Conservation (phyloP, 768 basidiomycete species). For the Tephrocybe sp. region DNA sequence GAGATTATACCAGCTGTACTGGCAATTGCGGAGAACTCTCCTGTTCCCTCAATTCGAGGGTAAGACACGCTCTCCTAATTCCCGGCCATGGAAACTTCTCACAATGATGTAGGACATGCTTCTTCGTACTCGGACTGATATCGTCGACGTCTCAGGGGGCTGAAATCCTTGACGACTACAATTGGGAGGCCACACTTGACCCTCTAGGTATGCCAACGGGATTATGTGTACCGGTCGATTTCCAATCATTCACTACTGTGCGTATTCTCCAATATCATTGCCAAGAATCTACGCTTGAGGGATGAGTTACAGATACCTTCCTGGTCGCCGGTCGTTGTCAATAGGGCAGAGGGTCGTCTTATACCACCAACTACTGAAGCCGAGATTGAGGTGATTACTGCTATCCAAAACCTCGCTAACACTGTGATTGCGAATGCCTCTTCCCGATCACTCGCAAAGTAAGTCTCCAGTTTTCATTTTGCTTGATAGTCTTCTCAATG, state of each 20-base stretch:
- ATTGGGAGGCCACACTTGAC: constrained; percentile 89
- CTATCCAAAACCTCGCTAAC: constrained; percentile 92
- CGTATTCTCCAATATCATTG: constrained; percentile 22
- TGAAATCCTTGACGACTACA: constrained; percentile 88
- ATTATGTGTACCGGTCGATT: constrained; percentile 83
- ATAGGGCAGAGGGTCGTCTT: constrained; percentile 44
- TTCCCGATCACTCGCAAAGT: constrained; percentile 87
- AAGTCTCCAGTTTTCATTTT: constrained; percentile 20
- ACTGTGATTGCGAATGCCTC: constrained; percentile 95
- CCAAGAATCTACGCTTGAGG: neutral
- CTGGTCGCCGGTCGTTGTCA: constrained; percentile 48
- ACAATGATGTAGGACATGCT: constrained; percentile 70
- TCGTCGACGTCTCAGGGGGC: constrained; percentile 90
- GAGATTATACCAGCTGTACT: constrained; percentile 89
- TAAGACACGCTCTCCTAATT: constrained; percentile 34
- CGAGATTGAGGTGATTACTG: constrained; percentile 83
- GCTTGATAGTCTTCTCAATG: constrained; percentile 1
- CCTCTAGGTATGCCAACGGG: constrained; percentile 88
- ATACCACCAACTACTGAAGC: constrained; percentile 62
- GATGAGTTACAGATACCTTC: constrained; percentile 62
- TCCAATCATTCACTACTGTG: constrained; percentile 79
- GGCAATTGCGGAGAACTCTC: constrained; percentile 87
- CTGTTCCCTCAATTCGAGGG: constrained; percentile 92
- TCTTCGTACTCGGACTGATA: constrained; percentile 91
- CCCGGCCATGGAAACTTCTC: neutral